Percentiles rank a stretch among this genome's conserved stretches.
phyloP scores from a whole-genome alignment of 2,329 filamentous ascomycete species.

The Intubia oerlemansii region DNA sequence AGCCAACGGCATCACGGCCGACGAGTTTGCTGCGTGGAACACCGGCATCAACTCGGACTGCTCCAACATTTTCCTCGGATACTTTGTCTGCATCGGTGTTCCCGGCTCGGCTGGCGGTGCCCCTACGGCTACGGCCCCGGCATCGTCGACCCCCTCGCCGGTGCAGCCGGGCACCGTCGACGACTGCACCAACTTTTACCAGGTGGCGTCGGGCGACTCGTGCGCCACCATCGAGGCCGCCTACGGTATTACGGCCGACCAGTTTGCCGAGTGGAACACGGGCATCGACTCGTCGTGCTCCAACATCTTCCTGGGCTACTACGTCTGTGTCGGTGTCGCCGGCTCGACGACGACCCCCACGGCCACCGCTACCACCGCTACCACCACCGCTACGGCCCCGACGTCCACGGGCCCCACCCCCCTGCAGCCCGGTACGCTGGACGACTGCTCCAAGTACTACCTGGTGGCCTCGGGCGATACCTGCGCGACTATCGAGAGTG shows the following conservation, averaged over 20 bases:
- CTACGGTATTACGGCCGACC: conserved; percentile 1
- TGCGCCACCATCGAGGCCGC: conserved; percentile 3
- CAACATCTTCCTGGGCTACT: neutral
- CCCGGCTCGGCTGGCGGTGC: no score
- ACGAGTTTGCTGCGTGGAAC: conserved; percentile 7
- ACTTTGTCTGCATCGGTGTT: conserved; percentile 8
- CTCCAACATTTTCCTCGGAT: conserved; percentile 8
- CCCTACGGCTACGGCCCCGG: no score
- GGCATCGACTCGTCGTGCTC: neutral
- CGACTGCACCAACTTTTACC: conserved; percentile 5
- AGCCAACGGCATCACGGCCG: conserved; percentile 4
- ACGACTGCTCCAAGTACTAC: conserved; percentile 13
- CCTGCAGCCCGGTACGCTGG: conserved; percentile 6
- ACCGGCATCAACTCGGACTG: conserved; percentile 5
- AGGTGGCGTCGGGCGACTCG: conserved; percentile 2
- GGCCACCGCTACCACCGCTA: no score
- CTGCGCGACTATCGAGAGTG: conserved; percentile 10
- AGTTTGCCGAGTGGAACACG: conserved; percentile 3
- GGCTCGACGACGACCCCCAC: no score
- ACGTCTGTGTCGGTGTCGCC: no score
- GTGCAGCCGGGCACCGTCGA: conserved; percentile 2
- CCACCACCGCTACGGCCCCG: neutral
- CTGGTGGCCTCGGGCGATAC: conserved; percentile 12
- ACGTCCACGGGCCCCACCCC: neutral
- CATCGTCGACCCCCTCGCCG: no score